Evolutionary conservation across 1,139 yeast species (phyloP).

Genomic region (Sugiyamaella xylanicola): DNA sequence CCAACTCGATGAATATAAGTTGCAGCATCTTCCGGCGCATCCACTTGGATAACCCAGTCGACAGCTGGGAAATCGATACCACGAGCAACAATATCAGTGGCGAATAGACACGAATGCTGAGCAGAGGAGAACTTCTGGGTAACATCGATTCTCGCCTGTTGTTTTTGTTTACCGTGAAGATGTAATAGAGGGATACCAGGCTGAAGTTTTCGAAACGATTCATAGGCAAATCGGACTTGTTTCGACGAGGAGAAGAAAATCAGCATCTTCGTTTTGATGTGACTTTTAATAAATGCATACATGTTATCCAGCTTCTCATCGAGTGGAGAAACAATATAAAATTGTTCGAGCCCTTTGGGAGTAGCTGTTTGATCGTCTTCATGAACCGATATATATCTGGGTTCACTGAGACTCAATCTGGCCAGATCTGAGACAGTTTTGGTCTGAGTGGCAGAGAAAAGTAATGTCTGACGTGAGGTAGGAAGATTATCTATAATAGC

Average conservation of each 20-base stretch:
- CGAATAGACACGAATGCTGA: slow-evolving; percentile 84
- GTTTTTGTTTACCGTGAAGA: slow-evolving; percentile 94
- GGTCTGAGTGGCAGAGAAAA: slow-evolving; percentile 93
- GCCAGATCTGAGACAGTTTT: slow-evolving; percentile 87
- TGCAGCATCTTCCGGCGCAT: slow-evolving; percentile 93
- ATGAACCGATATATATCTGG: slow-evolving; percentile 61
- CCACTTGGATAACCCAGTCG: slow-evolving; percentile 96
- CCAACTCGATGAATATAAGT: slow-evolving; percentile 98
- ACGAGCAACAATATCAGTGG: slow-evolving; percentile 96
- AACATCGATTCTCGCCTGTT: slow-evolving; percentile 88
- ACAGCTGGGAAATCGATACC: slow-evolving; percentile 97
- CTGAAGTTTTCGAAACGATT: slow-evolving; percentile 84
- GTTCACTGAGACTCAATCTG: slow-evolving; percentile 78
- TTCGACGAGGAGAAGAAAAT: slow-evolving; percentile 92
- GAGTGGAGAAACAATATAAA: slow-evolving; percentile 67
- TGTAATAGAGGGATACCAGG: slow-evolving; percentile 95
- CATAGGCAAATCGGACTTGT: slow-evolving; percentile 93
- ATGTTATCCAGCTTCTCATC: slow-evolving; percentile 82
- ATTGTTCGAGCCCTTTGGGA: slow-evolving; percentile 84
- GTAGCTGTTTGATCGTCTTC: slow-evolving; percentile 59
- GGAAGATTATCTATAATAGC: slow-evolving; percentile 84
- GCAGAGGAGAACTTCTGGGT: slow-evolving; percentile 83
- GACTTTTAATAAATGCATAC: slow-evolving; percentile 89
- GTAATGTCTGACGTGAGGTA: slow-evolving; percentile 74
- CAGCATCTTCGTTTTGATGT: slow-evolving; percentile 77